Evolutionary conservation across 148 eudicot species (phyloP).

Genomic region (Pouteria glomerata): DNA sequence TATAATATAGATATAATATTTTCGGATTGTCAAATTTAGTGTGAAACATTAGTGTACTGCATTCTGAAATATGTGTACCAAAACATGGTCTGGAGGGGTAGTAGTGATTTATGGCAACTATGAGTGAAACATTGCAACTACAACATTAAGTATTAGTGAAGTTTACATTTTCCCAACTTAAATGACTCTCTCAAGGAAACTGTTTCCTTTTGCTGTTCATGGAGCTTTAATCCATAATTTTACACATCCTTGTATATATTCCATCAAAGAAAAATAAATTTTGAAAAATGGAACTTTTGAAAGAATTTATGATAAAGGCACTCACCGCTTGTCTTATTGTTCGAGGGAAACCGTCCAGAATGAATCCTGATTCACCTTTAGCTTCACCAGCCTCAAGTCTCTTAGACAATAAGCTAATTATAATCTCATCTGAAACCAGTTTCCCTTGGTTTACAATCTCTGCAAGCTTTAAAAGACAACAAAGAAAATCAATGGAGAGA

Average conservation of each 20-base stretch:
- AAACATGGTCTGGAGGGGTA: too few species aligned
- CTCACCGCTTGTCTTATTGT: constrained; percentile 98
- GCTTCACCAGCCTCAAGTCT: constrained; percentile 91
- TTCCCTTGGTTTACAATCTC: constrained; percentile 96
- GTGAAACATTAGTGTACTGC: too few species aligned
- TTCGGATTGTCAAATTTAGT: too few species aligned
- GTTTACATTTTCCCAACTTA: background rate
- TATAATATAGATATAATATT: too few species aligned
- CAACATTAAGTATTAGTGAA: background rate
- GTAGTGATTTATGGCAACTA: too few species aligned
- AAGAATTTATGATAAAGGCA: background rate
- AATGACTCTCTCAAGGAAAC: background rate
- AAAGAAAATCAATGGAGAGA: background rate
- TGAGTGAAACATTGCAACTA: background rate
- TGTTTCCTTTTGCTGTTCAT: background rate
- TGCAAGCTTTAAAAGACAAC: constrained; percentile 55
- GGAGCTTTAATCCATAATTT: background rate
- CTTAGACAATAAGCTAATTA: constrained; percentile 72
- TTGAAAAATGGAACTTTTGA: background rate
- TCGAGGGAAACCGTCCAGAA: constrained; percentile 97
- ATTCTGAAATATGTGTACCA: too few species aligned
- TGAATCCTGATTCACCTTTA: constrained; percentile 90
- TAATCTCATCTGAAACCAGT: constrained; percentile 91
- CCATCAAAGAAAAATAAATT: background rate
- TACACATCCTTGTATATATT: background rate